Evolutionary conservation across 805 yeast genomes (phyloP).

Genomic region (Nakazawaea ambrosiae): DNA sequence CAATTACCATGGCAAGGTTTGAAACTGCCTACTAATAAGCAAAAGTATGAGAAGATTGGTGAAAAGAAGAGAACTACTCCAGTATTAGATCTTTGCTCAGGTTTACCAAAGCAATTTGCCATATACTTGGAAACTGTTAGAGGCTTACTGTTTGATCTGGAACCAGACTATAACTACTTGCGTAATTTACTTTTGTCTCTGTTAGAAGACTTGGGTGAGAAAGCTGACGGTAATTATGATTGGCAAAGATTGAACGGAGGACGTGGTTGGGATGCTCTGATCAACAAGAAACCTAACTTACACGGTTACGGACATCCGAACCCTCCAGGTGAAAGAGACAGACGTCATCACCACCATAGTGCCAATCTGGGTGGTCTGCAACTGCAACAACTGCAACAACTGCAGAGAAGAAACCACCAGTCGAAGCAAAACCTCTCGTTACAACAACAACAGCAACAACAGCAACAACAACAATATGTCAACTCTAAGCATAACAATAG

Average conservation of each 20-base stretch:
- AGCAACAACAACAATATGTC: slow-evolving; percentile 13
- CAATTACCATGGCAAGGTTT: slow-evolving; percentile 98
- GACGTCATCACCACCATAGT: slow-evolving; percentile 28
- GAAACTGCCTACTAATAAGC: slow-evolving; percentile 96
- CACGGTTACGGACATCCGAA: slow-evolving; percentile 97
- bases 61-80: slow-evolving; percentile 90
- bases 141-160: slow-evolving; percentile 83
- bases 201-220: slow-evolving; percentile 60
- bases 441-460: slow-evolving; percentile 6
- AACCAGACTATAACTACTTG: slow-evolving; percentile 89
- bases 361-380: slow-evolving; percentile 19
- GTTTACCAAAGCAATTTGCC: slow-evolving; percentile 88
- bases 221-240: slow-evolving; percentile 86
- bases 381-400: slow-evolving; percentile 14
- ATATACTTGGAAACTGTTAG: slow-evolving; percentile 87
- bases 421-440: slow-evolving; percentile 12
- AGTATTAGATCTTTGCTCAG: slow-evolving; percentile 78
- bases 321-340: slow-evolving; percentile 57
- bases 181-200: slow-evolving; percentile 74
- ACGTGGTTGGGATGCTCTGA: slow-evolving; percentile 88
- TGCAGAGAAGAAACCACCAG: slow-evolving; percentile 13
- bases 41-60: slow-evolving; percentile 95
- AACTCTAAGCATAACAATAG: slow-evolving; percentile 14
- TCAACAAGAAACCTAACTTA: slow-evolving; percentile 85
- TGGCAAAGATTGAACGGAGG: slow-evolving; percentile 98